These are phyloP conservation scores for Rubia balearica DNA, from an alignment of 305 asterid species.

Conservation along the genomic window DNA sequence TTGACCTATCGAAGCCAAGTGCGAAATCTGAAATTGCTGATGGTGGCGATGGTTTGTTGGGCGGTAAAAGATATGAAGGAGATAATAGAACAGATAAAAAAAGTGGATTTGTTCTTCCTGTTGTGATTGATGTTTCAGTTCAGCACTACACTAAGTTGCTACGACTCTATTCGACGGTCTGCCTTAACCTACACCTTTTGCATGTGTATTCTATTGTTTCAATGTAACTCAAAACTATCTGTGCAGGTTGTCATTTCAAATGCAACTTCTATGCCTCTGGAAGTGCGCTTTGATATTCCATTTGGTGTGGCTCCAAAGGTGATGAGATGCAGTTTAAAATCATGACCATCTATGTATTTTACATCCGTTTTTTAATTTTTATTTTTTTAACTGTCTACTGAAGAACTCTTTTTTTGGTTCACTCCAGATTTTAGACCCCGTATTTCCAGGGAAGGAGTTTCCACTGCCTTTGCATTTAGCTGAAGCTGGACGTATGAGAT, in stretches of 20 bases:
- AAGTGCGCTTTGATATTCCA: slow-evolving; percentile 93
- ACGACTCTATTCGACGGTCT: slow-evolving; percentile 82
- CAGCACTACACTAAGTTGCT: slow-evolving; percentile 77
- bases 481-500: slow-evolving; percentile 81
- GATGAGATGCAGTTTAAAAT: slow-evolving; percentile 6
- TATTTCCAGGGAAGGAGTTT: slow-evolving; percentile 90
- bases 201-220: slow-evolving; percentile 17
- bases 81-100: slow-evolving; percentile 32
- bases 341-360: background rate
- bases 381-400: background rate
- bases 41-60: slow-evolving; percentile 31
- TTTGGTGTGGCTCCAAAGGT: slow-evolving; percentile 96
- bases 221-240: slow-evolving; percentile 12
- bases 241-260: slow-evolving; percentile 79
- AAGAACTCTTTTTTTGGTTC: slow-evolving; percentile 13
- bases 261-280: slow-evolving; percentile 73
- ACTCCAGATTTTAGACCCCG: slow-evolving; percentile 79
- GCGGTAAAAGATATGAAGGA: slow-evolving; percentile 34
- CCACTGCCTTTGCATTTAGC: slow-evolving; percentile 97
- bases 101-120: slow-evolving; percentile 74
- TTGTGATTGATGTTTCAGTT: slow-evolving; percentile 86
- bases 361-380: background rate
- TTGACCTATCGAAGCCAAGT: slow-evolving; percentile 66
- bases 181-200: slow-evolving; percentile 21
- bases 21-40: slow-evolving; percentile 40